A percentile compares a stretch with the other conserved stretches of the same genome.
Evolutionary conservation across 1,139 yeast species (phyloP).

Genomic region (Suhomyces kunorum): DNA sequence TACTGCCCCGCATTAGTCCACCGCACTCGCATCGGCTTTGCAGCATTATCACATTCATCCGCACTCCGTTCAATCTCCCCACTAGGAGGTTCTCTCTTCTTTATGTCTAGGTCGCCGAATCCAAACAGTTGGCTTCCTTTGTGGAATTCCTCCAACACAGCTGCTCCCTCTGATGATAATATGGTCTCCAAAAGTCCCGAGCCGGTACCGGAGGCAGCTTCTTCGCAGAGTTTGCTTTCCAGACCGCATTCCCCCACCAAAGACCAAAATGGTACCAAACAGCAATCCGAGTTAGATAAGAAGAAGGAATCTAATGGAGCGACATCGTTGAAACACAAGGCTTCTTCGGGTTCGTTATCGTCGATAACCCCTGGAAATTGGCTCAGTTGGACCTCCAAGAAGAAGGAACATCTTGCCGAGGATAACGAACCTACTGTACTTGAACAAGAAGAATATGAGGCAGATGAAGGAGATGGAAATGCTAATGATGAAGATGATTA

Average conservation of each 20-base stretch:
- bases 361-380: slow-evolving; percentile 24
- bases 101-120: slow-evolving; percentile 10
- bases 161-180: slow-evolving; percentile 1
- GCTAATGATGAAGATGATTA: slow-evolving; percentile 12
- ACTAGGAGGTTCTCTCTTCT: neutral
- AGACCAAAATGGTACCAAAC: neutral
- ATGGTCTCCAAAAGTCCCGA: neutral
- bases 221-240: no score
- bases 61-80: neutral
- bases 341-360: slow-evolving; percentile 24
- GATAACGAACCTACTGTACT: slow-evolving; percentile 6
- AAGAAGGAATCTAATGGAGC: neutral
- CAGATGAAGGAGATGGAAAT: slow-evolving; percentile 10
- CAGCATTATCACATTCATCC: slow-evolving; percentile 10
- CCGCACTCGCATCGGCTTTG: neutral
- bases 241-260: slow-evolving; percentile 2
- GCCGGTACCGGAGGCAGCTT: neutral
- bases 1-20: neutral
- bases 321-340: slow-evolving; percentile 14
- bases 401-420: slow-evolving; percentile 7
- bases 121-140: slow-evolving; percentile 12
- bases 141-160: slow-evolving; percentile 7
- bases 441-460: neutral
- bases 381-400: slow-evolving; percentile 16
- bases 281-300: neutral